These are phyloP conservation scores for Mortierella sp. DNA, from an alignment of 371 early-diverging fungal genomes.

Conservation along the genomic window DNA sequence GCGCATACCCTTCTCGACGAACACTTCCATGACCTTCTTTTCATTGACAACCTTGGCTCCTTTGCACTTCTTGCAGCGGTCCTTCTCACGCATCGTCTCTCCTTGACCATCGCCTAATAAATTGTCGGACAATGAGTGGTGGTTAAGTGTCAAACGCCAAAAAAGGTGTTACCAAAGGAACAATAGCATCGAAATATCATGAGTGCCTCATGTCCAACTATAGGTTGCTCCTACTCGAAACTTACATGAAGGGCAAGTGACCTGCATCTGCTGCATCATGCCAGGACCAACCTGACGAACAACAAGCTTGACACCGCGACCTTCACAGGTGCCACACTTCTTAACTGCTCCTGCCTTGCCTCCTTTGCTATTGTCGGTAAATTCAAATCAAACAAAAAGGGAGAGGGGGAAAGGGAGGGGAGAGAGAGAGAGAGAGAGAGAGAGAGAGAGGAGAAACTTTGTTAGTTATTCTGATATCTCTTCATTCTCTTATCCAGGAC, in stretches of 20 bases:
- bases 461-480: too few relatives aligned
- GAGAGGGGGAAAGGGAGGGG: too few relatives aligned
- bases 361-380: constrained; percentile 69
- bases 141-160: background rate
- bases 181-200: background rate
- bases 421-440: too few relatives aligned
- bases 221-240: too few relatives aligned
- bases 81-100: constrained; percentile 80
- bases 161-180: background rate
- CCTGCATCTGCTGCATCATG: constrained; percentile 98
- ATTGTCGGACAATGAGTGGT: background rate
- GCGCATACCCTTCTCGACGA: constrained; percentile 93
- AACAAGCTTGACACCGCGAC: constrained; percentile 89
- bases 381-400: background rate
- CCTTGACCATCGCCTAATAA: constrained; percentile 74
- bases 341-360: constrained; percentile 78
- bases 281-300: constrained; percentile 95
- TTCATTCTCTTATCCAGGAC: background rate
- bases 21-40: constrained; percentile 89
- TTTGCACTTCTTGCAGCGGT: constrained; percentile 88
- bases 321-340: constrained; percentile 86
- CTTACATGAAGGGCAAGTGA: constrained; percentile 71
- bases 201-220: background rate
- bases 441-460: too few relatives aligned
- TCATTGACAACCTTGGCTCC: constrained; percentile 78